These are phyloP conservation scores for Solanum etuberosum DNA, from an alignment of 257 asterid species.

Conservation along the genomic window DNA sequence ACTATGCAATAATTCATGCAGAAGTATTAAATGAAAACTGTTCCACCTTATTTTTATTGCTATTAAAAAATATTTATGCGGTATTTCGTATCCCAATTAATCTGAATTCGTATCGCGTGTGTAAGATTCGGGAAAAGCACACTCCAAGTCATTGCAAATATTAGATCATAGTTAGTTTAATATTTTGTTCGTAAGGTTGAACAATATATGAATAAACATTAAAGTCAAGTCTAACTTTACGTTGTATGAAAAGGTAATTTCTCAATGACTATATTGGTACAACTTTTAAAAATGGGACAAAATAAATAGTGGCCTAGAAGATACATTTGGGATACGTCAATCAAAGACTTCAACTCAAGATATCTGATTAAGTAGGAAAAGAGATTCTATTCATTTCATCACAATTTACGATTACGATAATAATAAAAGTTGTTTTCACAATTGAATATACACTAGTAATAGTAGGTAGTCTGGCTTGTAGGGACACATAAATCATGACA, in stretches of 20 bases:
- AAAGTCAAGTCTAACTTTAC: not conserved
- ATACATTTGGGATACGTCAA: not conserved
- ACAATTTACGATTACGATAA: too few relatives aligned
- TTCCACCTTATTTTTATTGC: not conserved
- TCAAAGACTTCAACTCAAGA: not conserved
- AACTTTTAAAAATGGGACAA: not conserved
- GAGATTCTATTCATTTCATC: rapidly evolving
- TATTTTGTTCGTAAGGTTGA: not conserved
- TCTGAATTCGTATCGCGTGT: not conserved
- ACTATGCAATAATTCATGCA: not conserved
- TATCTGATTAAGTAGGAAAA: not conserved
- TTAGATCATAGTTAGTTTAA: not conserved
- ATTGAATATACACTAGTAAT: not conserved
- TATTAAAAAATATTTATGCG: too few relatives aligned
- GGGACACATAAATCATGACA: not conserved
- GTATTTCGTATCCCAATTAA: not conserved
- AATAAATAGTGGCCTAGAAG: not conserved
- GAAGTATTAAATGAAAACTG: not conserved
- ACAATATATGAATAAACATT: not conserved
- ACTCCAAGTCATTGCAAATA: not conserved
- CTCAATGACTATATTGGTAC: not conserved
- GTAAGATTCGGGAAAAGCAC: not conserved
- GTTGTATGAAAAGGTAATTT: not conserved
- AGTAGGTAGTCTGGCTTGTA: not conserved
- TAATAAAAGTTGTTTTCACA: not conserved